Percentiles rank a stretch among this genome's conserved stretches.
These are phyloP conservation scores for Verticillium albo-atrum DNA, from an alignment of 2,329 filamentous ascomycete genomes.

Conservation along the genomic window DNA sequence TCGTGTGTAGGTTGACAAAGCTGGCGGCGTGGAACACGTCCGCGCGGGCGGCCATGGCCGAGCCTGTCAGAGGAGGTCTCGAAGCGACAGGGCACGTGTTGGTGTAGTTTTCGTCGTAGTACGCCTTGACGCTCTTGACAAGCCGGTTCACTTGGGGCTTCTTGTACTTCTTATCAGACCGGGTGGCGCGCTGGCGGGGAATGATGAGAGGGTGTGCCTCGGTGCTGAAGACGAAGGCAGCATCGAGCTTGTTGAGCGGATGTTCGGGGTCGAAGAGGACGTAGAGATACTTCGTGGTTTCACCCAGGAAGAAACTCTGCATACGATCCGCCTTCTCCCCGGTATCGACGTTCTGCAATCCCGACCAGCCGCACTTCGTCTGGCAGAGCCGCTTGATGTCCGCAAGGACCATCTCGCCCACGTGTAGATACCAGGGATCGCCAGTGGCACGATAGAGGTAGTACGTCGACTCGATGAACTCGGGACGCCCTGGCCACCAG, in stretches of 20 bases:
- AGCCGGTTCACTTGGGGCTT: constrained; percentile 4
- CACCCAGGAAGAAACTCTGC: constrained; percentile 98
- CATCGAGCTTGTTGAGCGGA: constrained; percentile 81
- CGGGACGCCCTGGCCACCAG: constrained; percentile 94
- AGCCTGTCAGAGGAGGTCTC: constrained; percentile 64
- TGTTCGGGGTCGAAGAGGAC: constrained; percentile 83
- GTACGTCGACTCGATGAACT: constrained; percentile 96
- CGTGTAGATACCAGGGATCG: constrained; percentile 94
- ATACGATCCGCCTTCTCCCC: constrained; percentile 90
- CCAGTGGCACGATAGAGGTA: constrained; percentile 90
- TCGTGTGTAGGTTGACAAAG: constrained; percentile 74
- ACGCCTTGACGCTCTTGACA: constrained; percentile 22
- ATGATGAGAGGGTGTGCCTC: constrained; percentile 93
- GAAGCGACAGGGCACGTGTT: constrained; percentile 62
- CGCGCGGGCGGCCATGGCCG: constrained; percentile 69
- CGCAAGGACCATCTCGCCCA: constrained; percentile 89
- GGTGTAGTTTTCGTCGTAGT: constrained; percentile 41
- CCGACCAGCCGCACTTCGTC: constrained; percentile 90
- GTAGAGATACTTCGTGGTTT: constrained; percentile 95
- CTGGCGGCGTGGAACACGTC: constrained; percentile 89
- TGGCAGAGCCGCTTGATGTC: constrained; percentile 88
- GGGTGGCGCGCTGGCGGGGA: constrained; percentile 42
- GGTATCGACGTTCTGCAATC: constrained; percentile 74
- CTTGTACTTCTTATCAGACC: constrained; percentile 3
- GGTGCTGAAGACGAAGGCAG: constrained; percentile 88